Percentiles rank a stretch among this genome's conserved stretches.
Conservation (phyloP, 176 grass and related monocot species). For the Pharus latifolius region DNA sequence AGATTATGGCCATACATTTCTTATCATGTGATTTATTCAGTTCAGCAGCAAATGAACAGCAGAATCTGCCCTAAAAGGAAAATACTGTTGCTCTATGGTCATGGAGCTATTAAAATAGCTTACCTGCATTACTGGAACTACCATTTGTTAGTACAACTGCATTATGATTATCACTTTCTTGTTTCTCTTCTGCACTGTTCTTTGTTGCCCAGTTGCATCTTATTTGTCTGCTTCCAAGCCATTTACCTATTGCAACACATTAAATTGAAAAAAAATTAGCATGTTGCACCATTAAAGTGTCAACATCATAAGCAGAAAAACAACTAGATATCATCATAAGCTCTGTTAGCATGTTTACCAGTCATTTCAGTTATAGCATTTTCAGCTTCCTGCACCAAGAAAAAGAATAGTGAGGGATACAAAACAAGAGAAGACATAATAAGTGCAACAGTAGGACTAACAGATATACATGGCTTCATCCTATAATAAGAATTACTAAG, state of each 20-base stretch:
- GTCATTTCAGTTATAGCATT: slow-evolving; percentile 80
- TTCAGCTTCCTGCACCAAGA: slow-evolving; percentile 63
- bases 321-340: neutral
- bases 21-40: neutral
- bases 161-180: slow-evolving; percentile 58
- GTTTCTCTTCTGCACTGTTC: slow-evolving; percentile 68
- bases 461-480: neutral
- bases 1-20: neutral
- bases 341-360: slow-evolving; percentile 25
- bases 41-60: neutral
- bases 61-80: neutral
- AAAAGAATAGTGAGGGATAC: neutral
- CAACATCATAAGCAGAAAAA: neutral
- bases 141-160: slow-evolving; percentile 65
- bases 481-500: neutral
- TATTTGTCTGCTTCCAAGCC: slow-evolving; percentile 87
- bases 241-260: slow-evolving; percentile 43
- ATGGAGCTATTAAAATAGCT: slow-evolving; percentile 8
- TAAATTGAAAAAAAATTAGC: slow-evolving; percentile 1
- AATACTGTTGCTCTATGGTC: neutral
- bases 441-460: neutral
- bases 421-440: neutral
- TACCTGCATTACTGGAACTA: slow-evolving; percentile 53
- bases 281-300: neutral
- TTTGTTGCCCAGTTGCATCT: slow-evolving; percentile 81